Base-by-base conservation (phyloP, 2,329 filamentous ascomycete species). In the Cercospora zeina region DNA sequence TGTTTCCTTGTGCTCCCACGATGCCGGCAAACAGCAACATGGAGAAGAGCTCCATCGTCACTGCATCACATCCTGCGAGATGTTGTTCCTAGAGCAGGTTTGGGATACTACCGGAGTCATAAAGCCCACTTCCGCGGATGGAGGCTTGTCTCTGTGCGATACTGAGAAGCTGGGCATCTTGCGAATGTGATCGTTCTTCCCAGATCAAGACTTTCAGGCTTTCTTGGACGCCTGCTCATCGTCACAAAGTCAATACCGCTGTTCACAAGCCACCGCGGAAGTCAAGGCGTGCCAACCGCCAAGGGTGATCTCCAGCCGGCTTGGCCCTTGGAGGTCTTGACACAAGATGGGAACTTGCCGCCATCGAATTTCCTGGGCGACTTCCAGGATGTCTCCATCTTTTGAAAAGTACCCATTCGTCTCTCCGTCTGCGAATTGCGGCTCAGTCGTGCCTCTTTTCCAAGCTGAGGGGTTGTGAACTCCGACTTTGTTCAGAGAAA, bases 321-420 rank as follows among this genome's bases (percentile, higher is more conserved):
- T 49, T 49, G 42, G 42, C 42, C 24, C 42, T 49, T 49, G 42
- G 42, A 27, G 42, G 42, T 49, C 42, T 49, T 49, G 42, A 47
- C 19, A 19, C 42, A 27, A 24, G 21, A 47, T 49, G 42, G 13
- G 27, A 49, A 49, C 6, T 21, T 49, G 14, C 42, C 14, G 42
- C 24, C 42, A 49, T 49, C 14, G 42, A 49, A 5, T 21, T 27
- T 49, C 13, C 2, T 27, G 21, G 3, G 42, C 2, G 21, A 7
- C 7, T 47, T 11, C 11, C 9, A 11, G 13, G 7, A n/a, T 27
- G 2, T 3, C 11, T 27, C 19, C 21, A 19, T 24, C 2, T 3
- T 8, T 14, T 30, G 21, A 4, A 27, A 3, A 27, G n/a, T 27
- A 27, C 6, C 3, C 3, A 3, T 27, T 27, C 24, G 24, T 6